phyloP scores from a whole-genome alignment of 192 early-diverging fungal genomes.

The Phycomyces nitens region DNA sequence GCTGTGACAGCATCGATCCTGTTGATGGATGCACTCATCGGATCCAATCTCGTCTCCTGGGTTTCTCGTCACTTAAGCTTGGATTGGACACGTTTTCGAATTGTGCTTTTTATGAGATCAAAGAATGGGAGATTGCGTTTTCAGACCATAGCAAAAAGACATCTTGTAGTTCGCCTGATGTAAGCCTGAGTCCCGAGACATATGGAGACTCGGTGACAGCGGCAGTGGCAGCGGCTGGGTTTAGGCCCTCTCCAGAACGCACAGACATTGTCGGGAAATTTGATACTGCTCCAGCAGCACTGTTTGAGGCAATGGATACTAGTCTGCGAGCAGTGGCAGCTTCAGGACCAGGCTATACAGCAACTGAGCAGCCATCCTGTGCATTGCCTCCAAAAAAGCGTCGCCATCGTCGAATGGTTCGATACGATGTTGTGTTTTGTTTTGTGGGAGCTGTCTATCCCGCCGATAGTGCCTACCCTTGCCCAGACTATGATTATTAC shows the following conservation, averaged over 20 bases:
- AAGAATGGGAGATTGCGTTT: constrained; percentile 16
- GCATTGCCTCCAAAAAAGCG: constrained; percentile 11
- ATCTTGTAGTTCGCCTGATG: constrained; percentile 4
- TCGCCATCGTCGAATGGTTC: constrained; percentile 14
- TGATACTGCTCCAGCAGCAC: no score
- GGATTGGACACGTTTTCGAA: constrained; percentile 5
- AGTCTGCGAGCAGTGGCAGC: not conserved
- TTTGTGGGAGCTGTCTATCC: constrained; percentile 3
- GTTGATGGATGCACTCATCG: not conserved
- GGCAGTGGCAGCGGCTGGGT: not conserved
- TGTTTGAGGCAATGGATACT: not conserved
- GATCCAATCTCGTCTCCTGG: constrained; percentile 8
- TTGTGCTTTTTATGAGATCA: constrained; percentile 20
- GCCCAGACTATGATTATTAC: constrained; percentile 30
- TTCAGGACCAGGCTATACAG: not conserved
- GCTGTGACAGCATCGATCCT: not conserved
- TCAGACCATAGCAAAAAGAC: no score
- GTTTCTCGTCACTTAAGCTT: constrained; percentile 6
- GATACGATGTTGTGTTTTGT: constrained; percentile 15
- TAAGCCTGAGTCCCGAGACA: constrained; percentile 1
- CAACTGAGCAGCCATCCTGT: not conserved
- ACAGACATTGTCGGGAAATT: no score
- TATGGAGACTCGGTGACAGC: not conserved
- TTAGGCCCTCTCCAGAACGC: no score
- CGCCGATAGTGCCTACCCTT: no score